Conservation (phyloP, 495 filamentous ascomycete species). For the Rhizodiscina lignyota region DNA sequence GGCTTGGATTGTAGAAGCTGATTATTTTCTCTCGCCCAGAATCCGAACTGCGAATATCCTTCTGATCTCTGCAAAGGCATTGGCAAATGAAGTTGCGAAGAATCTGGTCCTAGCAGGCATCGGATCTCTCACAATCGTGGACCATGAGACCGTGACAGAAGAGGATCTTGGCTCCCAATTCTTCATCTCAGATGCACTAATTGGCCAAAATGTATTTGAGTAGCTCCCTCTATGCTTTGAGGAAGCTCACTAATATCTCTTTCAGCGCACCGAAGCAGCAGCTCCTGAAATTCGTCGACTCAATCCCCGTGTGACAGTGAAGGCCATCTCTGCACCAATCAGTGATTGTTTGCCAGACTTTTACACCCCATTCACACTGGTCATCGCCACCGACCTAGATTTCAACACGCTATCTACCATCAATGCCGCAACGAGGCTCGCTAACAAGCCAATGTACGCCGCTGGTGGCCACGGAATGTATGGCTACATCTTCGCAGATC, state of each 20-base stretch:
- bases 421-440: constrained; percentile 66
- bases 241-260: not conserved
- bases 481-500: constrained; percentile 86
- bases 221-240: not conserved
- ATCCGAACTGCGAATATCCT: constrained; percentile 85
- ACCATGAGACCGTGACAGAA: constrained; percentile 59
- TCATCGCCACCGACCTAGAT: constrained; percentile 82
- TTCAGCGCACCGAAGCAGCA: constrained; percentile 65
- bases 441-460: constrained; percentile 71
- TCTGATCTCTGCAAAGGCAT: constrained; percentile 69
- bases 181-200: constrained; percentile 52
- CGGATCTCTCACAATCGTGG: constrained; percentile 76
- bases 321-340: constrained; percentile 10
- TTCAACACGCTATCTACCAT: constrained; percentile 53
- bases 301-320: constrained; percentile 75
- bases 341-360: constrained; percentile 31
- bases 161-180: constrained; percentile 81
- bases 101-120: constrained; percentile 94
- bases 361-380: constrained; percentile 63
- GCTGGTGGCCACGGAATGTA: constrained; percentile 78
- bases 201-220: constrained; percentile 57
- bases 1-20: not conserved
- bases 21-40: constrained; percentile 23
- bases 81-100: constrained; percentile 93
- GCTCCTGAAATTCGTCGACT: constrained; percentile 61